A percentile compares a stretch with the other conserved stretches of the same genome.
Evolutionary conservation across 352 stramenopile genomes (phyloP).

Genomic region (Peronospora farinosa): DNA sequence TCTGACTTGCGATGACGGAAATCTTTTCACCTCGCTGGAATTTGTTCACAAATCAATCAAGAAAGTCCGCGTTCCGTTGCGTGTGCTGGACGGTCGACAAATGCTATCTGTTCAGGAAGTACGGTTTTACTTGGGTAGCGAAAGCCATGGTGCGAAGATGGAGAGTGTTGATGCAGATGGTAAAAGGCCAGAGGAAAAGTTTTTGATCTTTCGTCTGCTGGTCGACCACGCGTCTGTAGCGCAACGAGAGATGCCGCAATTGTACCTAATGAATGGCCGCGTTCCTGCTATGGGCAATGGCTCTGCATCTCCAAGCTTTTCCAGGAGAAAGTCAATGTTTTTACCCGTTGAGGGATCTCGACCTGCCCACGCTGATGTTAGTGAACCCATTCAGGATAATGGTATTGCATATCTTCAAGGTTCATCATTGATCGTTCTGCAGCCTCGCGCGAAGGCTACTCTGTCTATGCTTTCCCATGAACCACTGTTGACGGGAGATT

Average conservation of each 20-base stretch:
- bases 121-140: conserved; percentile 44
- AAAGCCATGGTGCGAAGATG: conserved; percentile 7
- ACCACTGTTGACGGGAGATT: conserved; percentile 56
- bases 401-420: conserved; percentile 34
- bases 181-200: conserved; percentile 24
- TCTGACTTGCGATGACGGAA: conserved; percentile 23
- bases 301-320: conserved; percentile 77
- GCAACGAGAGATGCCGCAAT: conserved; percentile 32
- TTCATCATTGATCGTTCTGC: conserved; percentile 54
- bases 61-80: conserved; percentile 41
- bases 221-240: conserved; percentile 35
- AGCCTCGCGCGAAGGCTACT: conserved; percentile 59
- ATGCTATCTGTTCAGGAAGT: conserved; percentile 60
- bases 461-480: conserved; percentile 51
- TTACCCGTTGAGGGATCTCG: conserved; percentile 30
- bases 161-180: conserved; percentile 14
- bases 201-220: conserved; percentile 56
- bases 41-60: conserved; percentile 39
- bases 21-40: conserved; percentile 40
- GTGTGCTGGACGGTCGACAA: conserved; percentile 45
- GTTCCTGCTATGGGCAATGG: conserved; percentile 82
- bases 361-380: conserved; percentile 26
- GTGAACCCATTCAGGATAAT: conserved; percentile 43
- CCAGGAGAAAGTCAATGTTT: conserved; percentile 73
- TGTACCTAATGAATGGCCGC: conserved; percentile 50